Evolutionary conservation across 495 filamentous ascomycete genomes (phyloP), one percentile per base, ranked within the genome.

Genomic region (Aspergillus taichungensis): DNA sequence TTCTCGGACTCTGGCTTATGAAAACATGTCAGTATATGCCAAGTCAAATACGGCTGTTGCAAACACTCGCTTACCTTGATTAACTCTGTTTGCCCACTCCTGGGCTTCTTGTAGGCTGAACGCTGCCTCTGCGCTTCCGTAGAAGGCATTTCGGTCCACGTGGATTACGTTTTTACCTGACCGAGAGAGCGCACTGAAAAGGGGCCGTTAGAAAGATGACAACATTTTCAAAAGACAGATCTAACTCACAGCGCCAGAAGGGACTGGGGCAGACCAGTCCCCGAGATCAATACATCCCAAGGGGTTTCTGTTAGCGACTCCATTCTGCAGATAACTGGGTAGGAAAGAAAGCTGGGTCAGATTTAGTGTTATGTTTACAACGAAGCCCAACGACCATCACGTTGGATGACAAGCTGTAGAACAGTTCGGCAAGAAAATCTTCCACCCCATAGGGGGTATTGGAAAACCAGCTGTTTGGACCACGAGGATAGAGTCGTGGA

Each of bases 91-190:
- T 45, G 72, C 81, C 89, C 90, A 98, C 29, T 74, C 66, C 52
- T 85, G 77, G 18, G 80, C 82, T 56, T 97, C 92, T 42, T 88
- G 78, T 31, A 95, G 69, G 58, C 82, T 91, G 46, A 98, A 82
- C 2, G 88, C 89, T 47, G 92, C 88, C 52, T 95, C 89, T 7
- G 77, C 46, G 32, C 84, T 83, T 49, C 92, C 92, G 66, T 98
- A 98, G 67, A 85, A 94, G 46, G 77, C 69, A 61, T 95, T 92
- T 36, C 74, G 72, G 56, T 98, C 92, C 61, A 95, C 64, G 55
- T 98, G 94, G 30, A 97, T 79, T 42, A 98, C 78, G 48, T 87
- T 89, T 71, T 94, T 95, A 52, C 80, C 80, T 30, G 90, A 92
- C 53, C 94, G 83, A 46, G 89, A 94, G 48, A 97, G 79, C 45